Evolutionary conservation across 2,329 filamentous ascomycete genomes (phyloP).

Genomic region (Trichocomaceae sp.): DNA sequence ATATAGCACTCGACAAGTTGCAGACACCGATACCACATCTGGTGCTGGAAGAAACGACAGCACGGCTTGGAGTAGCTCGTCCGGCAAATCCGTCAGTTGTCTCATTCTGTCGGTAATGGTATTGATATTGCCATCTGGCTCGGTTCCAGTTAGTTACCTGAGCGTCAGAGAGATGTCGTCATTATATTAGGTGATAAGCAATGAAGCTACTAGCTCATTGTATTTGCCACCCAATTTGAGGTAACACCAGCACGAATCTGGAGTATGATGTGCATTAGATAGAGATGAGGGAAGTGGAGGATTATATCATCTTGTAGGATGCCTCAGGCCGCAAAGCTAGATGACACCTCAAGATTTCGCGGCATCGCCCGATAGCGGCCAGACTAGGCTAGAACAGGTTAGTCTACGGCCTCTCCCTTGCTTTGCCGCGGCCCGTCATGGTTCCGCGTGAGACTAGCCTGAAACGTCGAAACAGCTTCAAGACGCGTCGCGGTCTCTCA

Average conservation of each 20-base stretch:
- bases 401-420: background rate
- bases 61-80: constrained; percentile 69
- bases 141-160: background rate
- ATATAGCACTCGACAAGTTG: constrained; percentile 57
- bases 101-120: background rate
- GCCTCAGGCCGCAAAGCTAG: background rate
- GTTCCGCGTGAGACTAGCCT: background rate
- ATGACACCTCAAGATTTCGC: too few relatives aligned
- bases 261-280: background rate
- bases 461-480: background rate
- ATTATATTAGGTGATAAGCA: background rate
- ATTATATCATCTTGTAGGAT: background rate
- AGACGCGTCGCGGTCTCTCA: background rate
- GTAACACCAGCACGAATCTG: background rate
- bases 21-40: constrained; percentile 56
- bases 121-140: background rate
- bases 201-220: background rate
- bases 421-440: background rate
- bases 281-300: background rate
- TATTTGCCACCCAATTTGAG: background rate
- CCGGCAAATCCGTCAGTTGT: constrained; percentile 49
- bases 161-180: background rate
- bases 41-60: constrained; percentile 58
- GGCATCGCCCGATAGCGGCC: background rate
- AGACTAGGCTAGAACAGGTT: background rate